Percentiles rank a stretch among this genome's conserved stretches.
These are phyloP conservation scores for Lophium mytilinum DNA, from an alignment of 495 filamentous ascomycete species.

Conservation along the genomic window DNA sequence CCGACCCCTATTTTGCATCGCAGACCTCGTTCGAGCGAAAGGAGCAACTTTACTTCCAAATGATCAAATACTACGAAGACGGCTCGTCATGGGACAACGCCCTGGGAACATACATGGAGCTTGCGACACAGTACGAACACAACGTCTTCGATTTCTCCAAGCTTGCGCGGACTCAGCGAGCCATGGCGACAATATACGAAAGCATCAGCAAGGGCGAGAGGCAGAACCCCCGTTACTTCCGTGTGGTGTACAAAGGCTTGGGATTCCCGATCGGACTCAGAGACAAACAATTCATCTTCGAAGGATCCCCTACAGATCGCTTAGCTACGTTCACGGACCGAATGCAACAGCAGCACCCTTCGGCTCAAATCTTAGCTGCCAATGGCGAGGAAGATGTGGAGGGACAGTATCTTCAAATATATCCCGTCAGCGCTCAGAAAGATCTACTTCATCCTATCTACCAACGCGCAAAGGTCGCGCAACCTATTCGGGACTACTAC, in stretches of 20 bases:
- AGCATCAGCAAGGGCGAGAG: slow-evolving; percentile 71
- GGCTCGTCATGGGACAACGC: slow-evolving; percentile 88
- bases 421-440: slow-evolving; percentile 67
- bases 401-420: slow-evolving; percentile 88
- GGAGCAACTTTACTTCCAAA: slow-evolving; percentile 83
- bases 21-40: slow-evolving; percentile 91
- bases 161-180: slow-evolving; percentile 76
- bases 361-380: slow-evolving; percentile 69
- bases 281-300: slow-evolving; percentile 90
- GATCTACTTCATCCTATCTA: slow-evolving; percentile 80
- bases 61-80: slow-evolving; percentile 91
- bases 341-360: slow-evolving; percentile 84
- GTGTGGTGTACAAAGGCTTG: slow-evolving; percentile 82
- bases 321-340: slow-evolving; percentile 80
- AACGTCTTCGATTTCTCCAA: slow-evolving; percentile 88
- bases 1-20: slow-evolving; percentile 67
- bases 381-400: slow-evolving; percentile 73
- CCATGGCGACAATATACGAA: slow-evolving; percentile 92
- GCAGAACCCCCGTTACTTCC: slow-evolving; percentile 78
- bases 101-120: slow-evolving; percentile 82
- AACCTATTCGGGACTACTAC: slow-evolving; percentile 75
- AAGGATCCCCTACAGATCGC: slow-evolving; percentile 68
- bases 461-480: slow-evolving; percentile 75
- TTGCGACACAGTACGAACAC: slow-evolving; percentile 79
- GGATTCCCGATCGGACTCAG: slow-evolving; percentile 74